Evolutionary conservation across 2,329 filamentous ascomycete species (phyloP).

Genomic region (Alternaria burnsii): DNA sequence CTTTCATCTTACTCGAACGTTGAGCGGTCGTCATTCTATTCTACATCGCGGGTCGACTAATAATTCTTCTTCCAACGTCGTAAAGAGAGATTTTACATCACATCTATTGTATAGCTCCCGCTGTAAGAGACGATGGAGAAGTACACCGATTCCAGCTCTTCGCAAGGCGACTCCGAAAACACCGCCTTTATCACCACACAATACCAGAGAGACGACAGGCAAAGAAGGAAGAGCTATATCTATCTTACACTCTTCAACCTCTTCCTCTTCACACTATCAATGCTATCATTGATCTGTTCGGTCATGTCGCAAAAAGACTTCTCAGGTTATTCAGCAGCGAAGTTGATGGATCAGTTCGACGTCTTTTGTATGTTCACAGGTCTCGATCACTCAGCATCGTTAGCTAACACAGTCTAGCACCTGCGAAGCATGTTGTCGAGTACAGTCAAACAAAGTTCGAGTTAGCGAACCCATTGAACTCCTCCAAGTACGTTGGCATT

Average conservation of each 20-base stretch:
- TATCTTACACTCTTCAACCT: slow-evolving; percentile 46
- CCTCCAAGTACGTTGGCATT: slow-evolving; percentile 61
- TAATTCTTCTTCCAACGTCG: slow-evolving; percentile 1
- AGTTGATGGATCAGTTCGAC: slow-evolving; percentile 44
- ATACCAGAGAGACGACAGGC: slow-evolving; percentile 32
- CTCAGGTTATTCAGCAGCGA: slow-evolving; percentile 35
- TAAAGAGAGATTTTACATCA: too few species aligned
- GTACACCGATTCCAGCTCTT: slow-evolving; percentile 24
- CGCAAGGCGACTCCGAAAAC: slow-evolving; percentile 37
- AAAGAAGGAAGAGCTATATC: slow-evolving; percentile 32
- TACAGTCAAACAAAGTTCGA: slow-evolving; percentile 39
- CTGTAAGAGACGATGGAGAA: slow-evolving; percentile 36
- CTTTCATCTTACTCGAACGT: slow-evolving; percentile 10
- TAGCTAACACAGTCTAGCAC: slow-evolving; percentile 26
- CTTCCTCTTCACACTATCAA: slow-evolving; percentile 44
- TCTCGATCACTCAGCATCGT: too few species aligned
- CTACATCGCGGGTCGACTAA: slow-evolving; percentile 34
- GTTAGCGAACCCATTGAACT: slow-evolving; percentile 40
- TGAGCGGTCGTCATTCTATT: slow-evolving; percentile 21
- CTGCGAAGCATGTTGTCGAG: slow-evolving; percentile 41
- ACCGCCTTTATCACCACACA: slow-evolving; percentile 40
- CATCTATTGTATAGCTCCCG: neutral
- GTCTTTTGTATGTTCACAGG: slow-evolving; percentile 34
- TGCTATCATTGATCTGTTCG: slow-evolving; percentile 41
- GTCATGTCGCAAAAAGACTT: slow-evolving; percentile 42